phyloP scores from a whole-genome alignment of 2,329 filamentous ascomycete genomes.

The Blumeriella jaapii region DNA sequence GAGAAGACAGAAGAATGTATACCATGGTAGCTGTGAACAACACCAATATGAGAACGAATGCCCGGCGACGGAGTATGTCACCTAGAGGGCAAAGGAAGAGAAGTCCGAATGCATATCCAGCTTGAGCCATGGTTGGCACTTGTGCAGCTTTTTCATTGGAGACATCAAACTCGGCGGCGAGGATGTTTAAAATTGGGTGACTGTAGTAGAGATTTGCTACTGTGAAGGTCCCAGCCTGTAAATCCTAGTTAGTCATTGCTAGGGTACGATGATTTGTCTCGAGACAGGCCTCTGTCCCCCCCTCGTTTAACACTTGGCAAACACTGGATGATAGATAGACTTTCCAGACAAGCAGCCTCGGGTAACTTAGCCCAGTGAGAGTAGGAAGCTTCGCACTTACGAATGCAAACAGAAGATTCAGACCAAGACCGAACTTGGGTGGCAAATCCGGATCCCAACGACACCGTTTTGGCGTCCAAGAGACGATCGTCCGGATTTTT shows the following conservation, averaged over 20 bases:
- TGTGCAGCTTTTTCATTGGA: slow-evolving; percentile 53
- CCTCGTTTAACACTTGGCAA: no score
- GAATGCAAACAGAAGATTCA: slow-evolving; percentile 55
- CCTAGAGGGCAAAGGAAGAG: slow-evolving; percentile 67
- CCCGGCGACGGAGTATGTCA: slow-evolving; percentile 54
- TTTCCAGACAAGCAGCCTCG: no score
- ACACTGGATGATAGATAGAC: no score
- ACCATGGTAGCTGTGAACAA: slow-evolving; percentile 58
- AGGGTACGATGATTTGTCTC: no score
- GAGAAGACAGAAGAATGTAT: slow-evolving; percentile 10
- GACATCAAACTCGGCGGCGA: slow-evolving; percentile 60
- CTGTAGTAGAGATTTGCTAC: slow-evolving; percentile 77
- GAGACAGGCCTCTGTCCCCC: no score
- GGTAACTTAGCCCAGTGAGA: no score
- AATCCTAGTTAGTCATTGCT: background rate
- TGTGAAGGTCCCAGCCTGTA: slow-evolving; percentile 49
- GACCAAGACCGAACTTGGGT: slow-evolving; percentile 52
- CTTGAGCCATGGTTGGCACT: slow-evolving; percentile 67
- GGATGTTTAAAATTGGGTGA: slow-evolving; percentile 66
- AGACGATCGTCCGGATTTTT: slow-evolving; percentile 27
- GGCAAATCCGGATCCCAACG: slow-evolving; percentile 57
- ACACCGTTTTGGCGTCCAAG: slow-evolving; percentile 53
- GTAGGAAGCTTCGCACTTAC: slow-evolving; percentile 27
- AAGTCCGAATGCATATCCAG: slow-evolving; percentile 64
- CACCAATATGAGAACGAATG: slow-evolving; percentile 57